Percentiles rank a stretch among this genome's conserved stretches.
These are phyloP conservation scores for Ceratobasidium theobromae DNA, from an alignment of 1,284 basidiomycete species.

Conservation along the genomic window DNA sequence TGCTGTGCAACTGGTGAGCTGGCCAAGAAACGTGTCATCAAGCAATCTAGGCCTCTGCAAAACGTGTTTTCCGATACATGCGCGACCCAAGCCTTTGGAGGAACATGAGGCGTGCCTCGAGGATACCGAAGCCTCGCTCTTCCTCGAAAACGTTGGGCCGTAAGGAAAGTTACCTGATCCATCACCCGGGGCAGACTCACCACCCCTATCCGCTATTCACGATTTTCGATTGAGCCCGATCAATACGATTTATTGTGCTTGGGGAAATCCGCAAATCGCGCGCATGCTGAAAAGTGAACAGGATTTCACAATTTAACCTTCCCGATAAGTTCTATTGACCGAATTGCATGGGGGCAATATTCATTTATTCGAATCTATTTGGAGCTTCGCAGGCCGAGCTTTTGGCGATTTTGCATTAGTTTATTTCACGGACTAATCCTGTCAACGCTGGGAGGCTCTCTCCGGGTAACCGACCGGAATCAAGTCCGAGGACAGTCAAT, in stretches of 20 bases:
- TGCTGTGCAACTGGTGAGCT: slow-evolving; percentile 25
- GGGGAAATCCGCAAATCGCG: slow-evolving; percentile 9
- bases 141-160: slow-evolving; percentile 20
- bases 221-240: slow-evolving; percentile 28
- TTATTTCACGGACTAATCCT: not conserved
- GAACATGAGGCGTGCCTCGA: slow-evolving; percentile 28
- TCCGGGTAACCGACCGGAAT: slow-evolving; percentile 22
- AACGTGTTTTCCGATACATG: slow-evolving; percentile 16
- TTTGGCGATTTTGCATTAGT: slow-evolving; percentile 6
- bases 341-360: not conserved
- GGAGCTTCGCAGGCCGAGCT: not conserved
- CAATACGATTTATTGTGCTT: not conserved
- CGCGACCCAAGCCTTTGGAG: slow-evolving; percentile 24
- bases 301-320: not conserved
- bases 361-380: not conserved
- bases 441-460: not conserved
- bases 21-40: slow-evolving; percentile 26
- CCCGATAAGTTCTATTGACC: not conserved
- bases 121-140: slow-evolving; percentile 4
- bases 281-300: not conserved
- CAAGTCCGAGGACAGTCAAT: slow-evolving; percentile 30
- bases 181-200: not conserved
- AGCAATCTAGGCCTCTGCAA: slow-evolving; percentile 28
- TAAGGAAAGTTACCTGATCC: slow-evolving; percentile 25
- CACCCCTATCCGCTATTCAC: slow-evolving; percentile 28